Percentiles rank a stretch among this genome's conserved stretches.
Conservation (phyloP, 2,329 filamentous ascomycete genomes). For the Fusarium concolor region DNA sequence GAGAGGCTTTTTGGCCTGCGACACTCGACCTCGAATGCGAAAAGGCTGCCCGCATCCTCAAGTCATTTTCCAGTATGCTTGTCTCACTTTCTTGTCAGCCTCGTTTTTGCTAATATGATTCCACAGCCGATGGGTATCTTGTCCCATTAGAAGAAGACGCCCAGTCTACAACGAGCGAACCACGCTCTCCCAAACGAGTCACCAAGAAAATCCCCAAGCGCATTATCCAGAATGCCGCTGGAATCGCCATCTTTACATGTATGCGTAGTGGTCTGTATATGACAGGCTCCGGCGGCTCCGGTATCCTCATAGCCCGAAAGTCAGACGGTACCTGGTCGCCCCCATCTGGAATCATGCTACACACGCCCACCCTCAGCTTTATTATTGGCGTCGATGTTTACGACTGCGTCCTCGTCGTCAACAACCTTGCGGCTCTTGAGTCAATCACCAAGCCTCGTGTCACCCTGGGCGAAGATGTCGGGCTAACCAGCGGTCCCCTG, state of each 20-base stretch:
- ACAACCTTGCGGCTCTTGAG: constrained; percentile 84
- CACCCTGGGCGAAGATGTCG: constrained; percentile 85
- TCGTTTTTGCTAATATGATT: constrained; percentile 33
- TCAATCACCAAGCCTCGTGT: constrained; percentile 83
- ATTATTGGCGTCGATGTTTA: constrained; percentile 94
- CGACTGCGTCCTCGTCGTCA: constrained; percentile 94
- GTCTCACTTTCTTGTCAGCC: background rate
- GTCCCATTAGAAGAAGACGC: constrained; percentile 56
- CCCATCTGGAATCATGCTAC: constrained; percentile 89
- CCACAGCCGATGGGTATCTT: constrained; percentile 67
- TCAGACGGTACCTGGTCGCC: constrained; percentile 92
- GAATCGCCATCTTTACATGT: constrained; percentile 92
- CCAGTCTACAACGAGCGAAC: constrained; percentile 48
- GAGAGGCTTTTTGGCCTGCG: constrained; percentile 86
- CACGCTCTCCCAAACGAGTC: constrained; percentile 66
- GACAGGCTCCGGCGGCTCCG: constrained; percentile 89
- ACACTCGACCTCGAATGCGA: constrained; percentile 89
- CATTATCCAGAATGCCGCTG: constrained; percentile 89
- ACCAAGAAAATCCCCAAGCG: constrained; percentile 85
- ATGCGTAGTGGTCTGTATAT: constrained; percentile 95
- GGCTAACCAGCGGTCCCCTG: constrained; percentile 80
- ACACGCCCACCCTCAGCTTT: constrained; percentile 90
- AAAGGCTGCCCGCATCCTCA: constrained; percentile 88
- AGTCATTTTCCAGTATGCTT: constrained; percentile 83
- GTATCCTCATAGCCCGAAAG: constrained; percentile 84